These are phyloP conservation scores for Fusarium praegraminearum DNA, from an alignment of 2,329 filamentous ascomycete species.

Conservation along the genomic window DNA sequence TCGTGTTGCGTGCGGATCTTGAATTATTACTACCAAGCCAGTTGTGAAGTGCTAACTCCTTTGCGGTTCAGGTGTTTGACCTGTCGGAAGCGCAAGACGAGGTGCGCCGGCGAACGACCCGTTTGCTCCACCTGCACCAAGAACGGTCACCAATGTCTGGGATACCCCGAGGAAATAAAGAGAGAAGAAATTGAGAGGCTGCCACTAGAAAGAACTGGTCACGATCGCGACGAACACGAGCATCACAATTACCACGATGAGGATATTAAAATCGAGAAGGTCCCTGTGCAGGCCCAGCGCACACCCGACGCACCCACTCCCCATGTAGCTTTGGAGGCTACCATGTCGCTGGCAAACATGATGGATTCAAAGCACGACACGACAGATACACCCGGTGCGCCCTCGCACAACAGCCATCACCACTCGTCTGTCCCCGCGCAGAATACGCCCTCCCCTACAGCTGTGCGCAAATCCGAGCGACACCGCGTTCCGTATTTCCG, in stretches of 20 bases:
- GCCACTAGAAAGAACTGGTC: constrained; percentile 12
- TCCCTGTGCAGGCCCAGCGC: constrained; percentile 21
- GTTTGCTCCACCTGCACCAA: constrained; percentile 78
- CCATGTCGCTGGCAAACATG: constrained; percentile 25
- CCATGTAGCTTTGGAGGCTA: constrained; percentile 7
- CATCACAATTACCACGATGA: constrained; percentile 52
- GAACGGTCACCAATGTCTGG: constrained; percentile 76
- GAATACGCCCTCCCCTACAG: constrained; percentile 55
- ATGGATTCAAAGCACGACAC: constrained; percentile 23
- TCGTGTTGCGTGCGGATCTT: neutral
- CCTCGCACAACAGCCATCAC: constrained; percentile 19
- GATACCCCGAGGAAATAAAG: constrained; percentile 69
- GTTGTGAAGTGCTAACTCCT: constrained; percentile 34
- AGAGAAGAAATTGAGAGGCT: constrained; percentile 55
- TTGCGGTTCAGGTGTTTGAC: constrained; percentile 51
- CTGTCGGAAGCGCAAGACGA: constrained; percentile 80
- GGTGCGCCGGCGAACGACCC: constrained; percentile 79
- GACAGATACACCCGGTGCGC: constrained; percentile 15
- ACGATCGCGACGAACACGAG: constrained; percentile 45
- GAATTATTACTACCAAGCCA: neutral
- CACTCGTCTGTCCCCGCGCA: constrained; percentile 34
- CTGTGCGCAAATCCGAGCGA: constrained; percentile 64
- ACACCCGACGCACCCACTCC: constrained; percentile 27
- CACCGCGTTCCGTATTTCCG: constrained; percentile 87
- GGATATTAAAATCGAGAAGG: constrained; percentile 52